Conservation (phyloP, 192 early-diverging fungal genomes). For the Gaertneriomyces semiglobifer region DNA sequence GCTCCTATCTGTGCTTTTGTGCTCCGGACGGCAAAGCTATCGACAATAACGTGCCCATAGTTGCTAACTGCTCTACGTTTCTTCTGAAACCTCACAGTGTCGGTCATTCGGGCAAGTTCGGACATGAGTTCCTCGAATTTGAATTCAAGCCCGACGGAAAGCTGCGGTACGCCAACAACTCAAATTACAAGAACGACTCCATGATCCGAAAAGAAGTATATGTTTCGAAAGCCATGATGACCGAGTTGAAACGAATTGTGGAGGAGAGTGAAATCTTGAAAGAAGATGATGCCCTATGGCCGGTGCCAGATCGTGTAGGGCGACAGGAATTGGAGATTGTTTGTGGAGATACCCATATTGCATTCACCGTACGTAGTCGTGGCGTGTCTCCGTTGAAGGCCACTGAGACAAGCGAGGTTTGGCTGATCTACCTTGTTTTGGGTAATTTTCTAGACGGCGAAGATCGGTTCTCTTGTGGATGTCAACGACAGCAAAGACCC, state of each 20-base stretch:
- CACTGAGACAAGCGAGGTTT: neutral
- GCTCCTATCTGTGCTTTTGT: neutral
- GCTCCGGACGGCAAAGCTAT: neutral
- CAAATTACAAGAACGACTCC: constrained; percentile 95
- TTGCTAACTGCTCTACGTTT: neutral
- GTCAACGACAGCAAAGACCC: constrained; percentile 87
- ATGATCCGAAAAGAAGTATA: constrained; percentile 91
- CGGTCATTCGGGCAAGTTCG: constrained; percentile 91
- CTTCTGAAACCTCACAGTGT: constrained; percentile 45
- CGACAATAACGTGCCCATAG: neutral
- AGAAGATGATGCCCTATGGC: constrained; percentile 92
- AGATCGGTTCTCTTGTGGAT: constrained; percentile 88
- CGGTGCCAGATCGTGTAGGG: constrained; percentile 82
- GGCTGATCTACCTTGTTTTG: neutral
- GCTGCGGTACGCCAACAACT: constrained; percentile 96
- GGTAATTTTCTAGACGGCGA: constrained; percentile 64
- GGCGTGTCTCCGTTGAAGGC: neutral
- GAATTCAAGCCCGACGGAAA: constrained; percentile 84
- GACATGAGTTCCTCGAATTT: constrained; percentile 98
- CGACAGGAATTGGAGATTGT: constrained; percentile 92
- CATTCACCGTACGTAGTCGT: constrained; percentile 67
- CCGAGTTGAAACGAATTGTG: constrained; percentile 87
- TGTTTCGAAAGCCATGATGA: constrained; percentile 73
- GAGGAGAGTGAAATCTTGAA: constrained; percentile 87
- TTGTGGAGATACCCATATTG: constrained; percentile 85